Conservation (phyloP, 2,329 filamentous ascomycete species). For the Aspergillus bombycis region DNA sequence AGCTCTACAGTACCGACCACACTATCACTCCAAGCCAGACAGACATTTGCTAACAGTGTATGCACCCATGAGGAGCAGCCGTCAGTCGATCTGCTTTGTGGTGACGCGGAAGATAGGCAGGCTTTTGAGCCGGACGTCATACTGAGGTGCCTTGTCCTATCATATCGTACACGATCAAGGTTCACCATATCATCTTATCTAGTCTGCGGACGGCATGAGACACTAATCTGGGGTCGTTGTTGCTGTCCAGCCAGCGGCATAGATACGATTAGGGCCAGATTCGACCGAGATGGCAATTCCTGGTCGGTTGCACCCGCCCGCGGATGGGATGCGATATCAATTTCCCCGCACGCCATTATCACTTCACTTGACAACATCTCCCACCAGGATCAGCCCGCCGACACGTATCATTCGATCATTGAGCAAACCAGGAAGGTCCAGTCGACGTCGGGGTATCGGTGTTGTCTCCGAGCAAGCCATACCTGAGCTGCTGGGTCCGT, state of each 20-base stretch:
- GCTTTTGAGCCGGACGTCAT: not conserved
- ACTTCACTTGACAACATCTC: not conserved
- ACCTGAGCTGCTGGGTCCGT: not conserved
- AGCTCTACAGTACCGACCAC: too few species aligned
- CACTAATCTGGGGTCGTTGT: not conserved
- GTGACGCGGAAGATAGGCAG: not conserved
- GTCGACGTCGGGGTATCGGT: not conserved
- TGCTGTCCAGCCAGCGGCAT: not conserved
- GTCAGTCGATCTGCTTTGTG: not conserved
- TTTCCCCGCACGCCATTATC: not conserved
- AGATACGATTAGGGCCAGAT: not conserved
- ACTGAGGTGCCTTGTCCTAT: not conserved
- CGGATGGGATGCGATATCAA: not conserved
- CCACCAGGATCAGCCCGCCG: not conserved
- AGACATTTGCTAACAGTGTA: too few species aligned
- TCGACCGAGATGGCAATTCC: not conserved
- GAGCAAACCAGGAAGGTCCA: not conserved
- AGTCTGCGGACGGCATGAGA: not conserved
- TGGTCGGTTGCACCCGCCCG: not conserved
- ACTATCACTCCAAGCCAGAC: too few species aligned
- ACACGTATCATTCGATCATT: not conserved
- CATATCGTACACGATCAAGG: not conserved
- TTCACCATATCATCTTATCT: not conserved
- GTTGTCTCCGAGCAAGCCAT: not conserved
- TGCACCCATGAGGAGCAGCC: not conserved